Evolutionary conservation across 495 filamentous ascomycete genomes (phyloP), one percentile per base, ranked within the genome.

Genomic region (Aspergillus taichungensis): DNA sequence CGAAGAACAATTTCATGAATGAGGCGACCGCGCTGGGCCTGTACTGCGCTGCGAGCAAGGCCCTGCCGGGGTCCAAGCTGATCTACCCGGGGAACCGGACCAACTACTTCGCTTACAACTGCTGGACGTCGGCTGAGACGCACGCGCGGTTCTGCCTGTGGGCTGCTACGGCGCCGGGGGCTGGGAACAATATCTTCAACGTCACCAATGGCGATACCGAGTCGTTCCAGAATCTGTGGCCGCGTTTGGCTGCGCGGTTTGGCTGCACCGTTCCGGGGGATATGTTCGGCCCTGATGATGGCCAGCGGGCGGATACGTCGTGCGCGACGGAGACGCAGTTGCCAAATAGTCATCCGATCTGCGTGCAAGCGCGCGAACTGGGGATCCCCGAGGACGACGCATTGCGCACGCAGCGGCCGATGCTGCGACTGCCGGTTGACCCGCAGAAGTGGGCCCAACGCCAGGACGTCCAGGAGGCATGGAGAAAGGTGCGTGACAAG

Each of bases 181-280:
- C 65, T 9, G 66, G 68, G 1, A 75, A 77, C 47, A 54, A 80
- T 36, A 74, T 69, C 13, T 78, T 79, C 60, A 79, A 80, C 41
- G 69, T 77, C 8, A 56, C 67, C 36, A 78, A 79, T 38, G 77
- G 75, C 27, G 75, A 79, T 50, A 60, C 56, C 5, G 62, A 75
- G 49, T 72, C 64, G 35, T 81, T 71, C 68, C 69, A 77, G 47
- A 68, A 68, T 36, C 42, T 80, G 58, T 80, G 77, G 75, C 77
- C 78, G 6, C 68, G 67, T 18, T 42, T 77, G 12, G 72, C 72
- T 0, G 30, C 46, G n/a, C 54, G 63, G 24, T 77, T 73, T 31
- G 66, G 68, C 0, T 64, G 71, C 51, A 57, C 53, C 6, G 64
- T 79, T 5, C 64, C 68, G 6, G 46, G 58, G 6, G 57, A 70